Conservation (phyloP, 75 land plant genomes). For the Larix kaempferi region DNA sequence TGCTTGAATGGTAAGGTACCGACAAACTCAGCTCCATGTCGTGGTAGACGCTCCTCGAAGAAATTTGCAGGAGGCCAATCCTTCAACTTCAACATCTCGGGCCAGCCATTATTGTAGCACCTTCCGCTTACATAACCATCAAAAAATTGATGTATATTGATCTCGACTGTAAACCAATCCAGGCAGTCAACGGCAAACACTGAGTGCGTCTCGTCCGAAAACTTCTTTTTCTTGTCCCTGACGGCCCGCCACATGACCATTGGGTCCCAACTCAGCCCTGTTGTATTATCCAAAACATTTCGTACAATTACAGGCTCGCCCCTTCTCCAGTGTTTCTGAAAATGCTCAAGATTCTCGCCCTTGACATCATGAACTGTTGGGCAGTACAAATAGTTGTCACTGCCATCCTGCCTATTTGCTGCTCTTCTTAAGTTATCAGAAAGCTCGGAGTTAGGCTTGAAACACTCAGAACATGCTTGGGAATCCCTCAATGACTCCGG, state of each 20-base stretch:
- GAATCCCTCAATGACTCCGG: too few species aligned
- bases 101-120: constrained; percentile 12
- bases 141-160: constrained; percentile 68
- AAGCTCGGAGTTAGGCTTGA: too few species aligned
- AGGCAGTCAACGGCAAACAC: constrained; percentile 80
- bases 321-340: neutral
- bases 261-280: constrained; percentile 85
- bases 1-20: constrained; percentile 62
- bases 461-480: too few species aligned
- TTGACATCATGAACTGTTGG: too few species aligned
- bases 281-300: constrained; percentile 49
- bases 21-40: constrained; percentile 72
- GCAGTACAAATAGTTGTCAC: too few species aligned
- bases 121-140: constrained; percentile 76
- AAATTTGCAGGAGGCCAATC: constrained; percentile 84
- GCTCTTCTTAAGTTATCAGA: too few species aligned
- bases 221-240: constrained; percentile 38
- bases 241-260: constrained; percentile 79
- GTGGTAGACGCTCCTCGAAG: constrained; percentile 74
- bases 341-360: too few species aligned
- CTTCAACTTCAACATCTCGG: constrained; percentile 83
- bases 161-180: constrained; percentile 85
- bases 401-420: too few species aligned
- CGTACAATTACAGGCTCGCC: constrained; percentile 90
- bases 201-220: constrained; percentile 22